Conservation (phyloP, 2,329 filamentous ascomycete genomes). For the Phialocephala sp. region DNA sequence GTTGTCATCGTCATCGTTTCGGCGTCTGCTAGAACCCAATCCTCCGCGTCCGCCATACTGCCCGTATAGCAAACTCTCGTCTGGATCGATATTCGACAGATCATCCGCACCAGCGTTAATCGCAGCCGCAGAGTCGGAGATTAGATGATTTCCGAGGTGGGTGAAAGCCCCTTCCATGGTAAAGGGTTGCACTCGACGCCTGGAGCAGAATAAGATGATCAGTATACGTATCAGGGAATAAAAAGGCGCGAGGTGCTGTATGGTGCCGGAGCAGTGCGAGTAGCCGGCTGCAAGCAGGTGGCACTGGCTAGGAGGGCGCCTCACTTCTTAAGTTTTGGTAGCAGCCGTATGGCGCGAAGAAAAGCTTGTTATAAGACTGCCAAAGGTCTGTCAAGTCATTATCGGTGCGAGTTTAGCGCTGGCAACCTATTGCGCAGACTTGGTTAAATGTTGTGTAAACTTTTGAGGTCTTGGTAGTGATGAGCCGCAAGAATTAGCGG, state of each 20-base stretch:
- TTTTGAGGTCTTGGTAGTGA: conserved; percentile 28
- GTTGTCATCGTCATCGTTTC: conserved; percentile 88
- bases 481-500: conserved; percentile 22
- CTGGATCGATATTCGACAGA: conserved; percentile 71
- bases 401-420: conserved; percentile 24
- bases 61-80: conserved; percentile 81
- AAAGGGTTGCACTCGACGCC: conserved; percentile 28
- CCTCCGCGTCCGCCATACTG: conserved; percentile 66
- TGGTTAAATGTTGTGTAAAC: conserved; percentile 13
- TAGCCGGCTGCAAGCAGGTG: conserved; percentile 16
- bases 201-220: conserved; percentile 21
- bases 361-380: conserved; percentile 35
- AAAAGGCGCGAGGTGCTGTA: conserved; percentile 12
- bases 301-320: conserved; percentile 15
- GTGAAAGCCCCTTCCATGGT: conserved; percentile 87
- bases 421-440: conserved; percentile 28
- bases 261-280: conserved; percentile 8
- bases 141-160: conserved; percentile 83
- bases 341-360: conserved; percentile 42
- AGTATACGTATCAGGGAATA: conserved; percentile 12
- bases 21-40: conserved; percentile 56
- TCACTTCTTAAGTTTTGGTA: conserved; percentile 29
- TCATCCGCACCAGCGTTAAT: conserved; percentile 86
- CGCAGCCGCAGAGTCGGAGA: conserved; percentile 81
- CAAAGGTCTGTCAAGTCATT: conserved; percentile 41